Percentiles rank a stretch among this genome's conserved stretches.
These are phyloP conservation scores for Zoysia pacifica DNA, from an alignment of 176 grass and related monocot genomes.

Conservation along the genomic window DNA sequence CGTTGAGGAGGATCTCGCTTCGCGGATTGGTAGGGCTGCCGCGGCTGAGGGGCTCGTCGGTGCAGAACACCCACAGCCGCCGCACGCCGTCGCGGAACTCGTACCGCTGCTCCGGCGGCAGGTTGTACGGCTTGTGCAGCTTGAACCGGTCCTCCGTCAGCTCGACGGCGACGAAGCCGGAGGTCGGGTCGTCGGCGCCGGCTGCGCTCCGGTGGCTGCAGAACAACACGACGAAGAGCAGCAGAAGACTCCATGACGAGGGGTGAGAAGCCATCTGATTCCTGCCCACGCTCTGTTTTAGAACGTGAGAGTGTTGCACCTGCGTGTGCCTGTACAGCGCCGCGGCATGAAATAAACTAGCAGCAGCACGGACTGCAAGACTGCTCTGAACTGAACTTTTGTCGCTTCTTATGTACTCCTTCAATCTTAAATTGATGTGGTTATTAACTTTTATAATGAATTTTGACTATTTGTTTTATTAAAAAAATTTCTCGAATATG, in stretches of 20 bases:
- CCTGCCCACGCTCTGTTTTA: neutral
- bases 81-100: conserved; percentile 38
- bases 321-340: neutral
- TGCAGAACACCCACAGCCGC: conserved; percentile 50
- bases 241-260: neutral
- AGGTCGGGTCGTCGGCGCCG: conserved; percentile 26
- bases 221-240: neutral
- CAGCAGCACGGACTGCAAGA: no score
- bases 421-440: no score
- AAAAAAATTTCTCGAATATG: no score
- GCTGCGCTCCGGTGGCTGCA: neutral
- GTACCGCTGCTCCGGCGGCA: conserved; percentile 34
- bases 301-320: no score
- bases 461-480: no score
- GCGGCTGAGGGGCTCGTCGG: conserved; percentile 36
- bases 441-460: no score
- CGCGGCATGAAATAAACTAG: no score
- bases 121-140: conserved; percentile 46
- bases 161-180: conserved; percentile 42
- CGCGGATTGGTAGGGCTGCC: conserved; percentile 40
- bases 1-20: conserved; percentile 41
- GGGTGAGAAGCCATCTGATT: neutral
- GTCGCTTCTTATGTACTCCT: no score
- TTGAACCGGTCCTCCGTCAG: conserved; percentile 42
- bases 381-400: no score